Conservation (phyloP, 2,329 filamentous ascomycete species). For the Thermothelomyces thermophilus region DNA sequence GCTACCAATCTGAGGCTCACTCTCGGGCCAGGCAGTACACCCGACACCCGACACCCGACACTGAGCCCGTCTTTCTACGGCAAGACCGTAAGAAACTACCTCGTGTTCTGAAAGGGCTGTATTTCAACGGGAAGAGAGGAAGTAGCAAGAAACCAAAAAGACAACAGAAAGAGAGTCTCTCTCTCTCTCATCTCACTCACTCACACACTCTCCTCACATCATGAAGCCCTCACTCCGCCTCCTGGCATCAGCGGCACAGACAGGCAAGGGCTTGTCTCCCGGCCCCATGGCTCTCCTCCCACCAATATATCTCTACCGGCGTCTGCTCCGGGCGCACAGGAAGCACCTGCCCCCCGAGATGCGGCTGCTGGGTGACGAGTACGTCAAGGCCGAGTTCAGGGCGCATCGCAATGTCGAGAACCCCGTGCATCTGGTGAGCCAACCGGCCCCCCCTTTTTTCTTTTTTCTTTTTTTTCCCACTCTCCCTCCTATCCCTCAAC, state of each 20-base stretch:
- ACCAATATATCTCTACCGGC: slow-evolving; percentile 82
- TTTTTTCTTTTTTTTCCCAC: neutral
- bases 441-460: too few relatives aligned
- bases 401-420: slow-evolving; percentile 81
- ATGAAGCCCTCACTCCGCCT: slow-evolving; percentile 22
- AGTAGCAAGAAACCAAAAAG: too few relatives aligned
- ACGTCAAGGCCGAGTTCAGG: slow-evolving; percentile 87
- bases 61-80: too few relatives aligned
- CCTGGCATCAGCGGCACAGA: slow-evolving; percentile 34
- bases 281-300: slow-evolving; percentile 65
- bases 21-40: too few relatives aligned
- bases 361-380: slow-evolving; percentile 82
- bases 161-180: neutral
- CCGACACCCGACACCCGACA: too few relatives aligned
- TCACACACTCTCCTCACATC: neutral
- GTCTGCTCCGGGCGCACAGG: slow-evolving; percentile 79
- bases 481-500: too few relatives aligned
- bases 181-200: neutral
- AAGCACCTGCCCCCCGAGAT: slow-evolving; percentile 66
- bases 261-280: slow-evolving; percentile 31
- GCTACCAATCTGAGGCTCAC: too few relatives aligned
- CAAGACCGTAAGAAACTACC: too few relatives aligned
- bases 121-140: too few relatives aligned
- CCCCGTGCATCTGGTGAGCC: slow-evolving; percentile 75
- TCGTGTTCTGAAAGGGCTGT: too few relatives aligned